These are phyloP conservation scores for Ligustrum vulgare DNA, from an alignment of 257 asterid genomes.

Conservation along the genomic window DNA sequence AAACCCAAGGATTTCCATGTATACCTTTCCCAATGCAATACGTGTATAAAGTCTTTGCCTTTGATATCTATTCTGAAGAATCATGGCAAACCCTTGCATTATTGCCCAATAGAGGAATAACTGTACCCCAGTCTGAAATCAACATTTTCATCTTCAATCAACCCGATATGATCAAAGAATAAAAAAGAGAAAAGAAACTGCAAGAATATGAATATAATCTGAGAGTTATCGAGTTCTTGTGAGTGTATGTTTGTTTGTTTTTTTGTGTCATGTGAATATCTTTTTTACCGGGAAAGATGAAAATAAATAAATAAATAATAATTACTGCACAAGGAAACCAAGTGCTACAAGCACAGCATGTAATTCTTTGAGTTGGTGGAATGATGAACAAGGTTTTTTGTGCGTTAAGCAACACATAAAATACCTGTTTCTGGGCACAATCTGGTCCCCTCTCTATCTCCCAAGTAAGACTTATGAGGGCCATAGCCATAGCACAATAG, in stretches of 20 bases:
- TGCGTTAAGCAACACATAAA: conserved; percentile 8
- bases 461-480: conserved; percentile 98
- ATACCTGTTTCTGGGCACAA: conserved; percentile 88
- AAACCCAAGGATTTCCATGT: conserved; percentile 12
- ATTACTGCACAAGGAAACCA: conserved; percentile 11
- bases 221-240: background rate
- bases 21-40: conserved; percentile 94
- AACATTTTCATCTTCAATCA: conserved; percentile 22
- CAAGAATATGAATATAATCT: conserved; percentile 1
- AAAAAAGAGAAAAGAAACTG: background rate
- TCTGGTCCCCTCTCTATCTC: conserved; percentile 83
- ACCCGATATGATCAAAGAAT: background rate
- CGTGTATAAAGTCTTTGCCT: conserved; percentile 96
- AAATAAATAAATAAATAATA: conserved; percentile 2
- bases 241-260: background rate
- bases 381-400: background rate
- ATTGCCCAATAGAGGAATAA: conserved; percentile 89
- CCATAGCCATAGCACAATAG: conserved; percentile 93
- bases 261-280: background rate
- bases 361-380: conserved; percentile 15
- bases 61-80: conserved; percentile 91
- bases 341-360: conserved; percentile 1
- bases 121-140: conserved; percentile 73
- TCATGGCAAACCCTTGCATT: conserved; percentile 95
- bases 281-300: background rate